These are phyloP conservation scores for Serendipita sp. DNA, from an alignment of 768 basidiomycete species.

Conservation along the genomic window DNA sequence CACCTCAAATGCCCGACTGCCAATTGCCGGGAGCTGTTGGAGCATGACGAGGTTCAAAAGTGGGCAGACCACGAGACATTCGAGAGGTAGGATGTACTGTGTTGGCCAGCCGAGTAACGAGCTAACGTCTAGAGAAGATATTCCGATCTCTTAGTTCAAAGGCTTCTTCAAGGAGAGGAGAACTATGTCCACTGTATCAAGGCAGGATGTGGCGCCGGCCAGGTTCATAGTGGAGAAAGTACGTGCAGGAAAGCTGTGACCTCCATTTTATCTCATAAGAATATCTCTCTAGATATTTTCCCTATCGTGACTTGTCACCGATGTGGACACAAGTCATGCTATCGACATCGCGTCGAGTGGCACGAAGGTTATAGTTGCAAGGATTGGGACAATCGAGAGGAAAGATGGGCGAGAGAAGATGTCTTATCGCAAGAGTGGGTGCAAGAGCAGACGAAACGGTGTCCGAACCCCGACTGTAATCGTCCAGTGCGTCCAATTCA, in stretches of 20 bases:
- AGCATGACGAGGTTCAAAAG: not conserved
- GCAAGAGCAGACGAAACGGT: not conserved
- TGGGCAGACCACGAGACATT: not conserved
- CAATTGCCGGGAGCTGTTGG: not conserved
- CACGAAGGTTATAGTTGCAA: not conserved
- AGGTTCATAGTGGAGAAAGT: conserved; percentile 4
- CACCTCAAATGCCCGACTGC: not conserved
- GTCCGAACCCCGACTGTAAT: not conserved
- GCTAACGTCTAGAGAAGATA: not conserved
- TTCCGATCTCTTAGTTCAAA: not conserved
- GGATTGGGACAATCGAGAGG: not conserved
- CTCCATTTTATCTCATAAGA: not conserved
- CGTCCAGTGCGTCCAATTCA: not conserved
- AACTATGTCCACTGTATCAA: not conserved
- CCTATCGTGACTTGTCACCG: not conserved
- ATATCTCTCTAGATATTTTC: not conserved
- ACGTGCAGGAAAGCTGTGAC: not conserved
- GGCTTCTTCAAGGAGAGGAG: not conserved
- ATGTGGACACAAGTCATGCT: not conserved
- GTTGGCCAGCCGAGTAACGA: no score
- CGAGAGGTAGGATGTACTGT: not conserved
- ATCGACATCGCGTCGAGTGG: not conserved
- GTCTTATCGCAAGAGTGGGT: not conserved
- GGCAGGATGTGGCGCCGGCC: not conserved
- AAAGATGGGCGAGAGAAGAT: not conserved